Base-by-base conservation (phyloP, 2,329 filamentous ascomycete species). In the Microascus cirrosus region DNA sequence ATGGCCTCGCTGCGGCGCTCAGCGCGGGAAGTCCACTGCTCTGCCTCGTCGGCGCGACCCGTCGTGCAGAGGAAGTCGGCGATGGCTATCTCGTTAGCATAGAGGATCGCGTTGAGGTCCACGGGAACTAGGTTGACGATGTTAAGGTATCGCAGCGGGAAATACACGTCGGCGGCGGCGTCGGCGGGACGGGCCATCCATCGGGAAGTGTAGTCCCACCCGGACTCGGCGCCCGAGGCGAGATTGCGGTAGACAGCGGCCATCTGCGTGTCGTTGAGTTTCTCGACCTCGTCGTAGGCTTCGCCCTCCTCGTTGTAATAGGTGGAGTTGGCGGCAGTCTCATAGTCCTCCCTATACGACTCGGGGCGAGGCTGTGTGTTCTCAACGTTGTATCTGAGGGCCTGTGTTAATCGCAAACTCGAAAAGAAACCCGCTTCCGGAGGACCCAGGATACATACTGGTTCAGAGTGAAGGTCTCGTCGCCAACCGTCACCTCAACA, bases 291-390 rank as follows among this genome's bases (percentile, higher is more conserved):
- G 0, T 81, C 79, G 64, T 84, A 86, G 61, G 83, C 77, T 52
- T 79, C 78, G 25, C 83, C 84, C 1, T 78, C 77, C 4, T 69
- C 63, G 13, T 82, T 76, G 65, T 82, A 83, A 70, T 86, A 87
- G 0, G 83, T 85, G 32, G 69, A 63, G 65, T 87, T 88, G 65
- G 77, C 85, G n/a, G 82, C 84, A 0, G 82, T 85, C 34, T 77
- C 68, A 63, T 81, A 87, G 67, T 88, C 85, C 63, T 87, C 84
- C 25, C 77, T 74, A 68, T 80, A 88, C 0, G 83, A 86, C 67
- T 88, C 85, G 1, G 85, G 85, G 1, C 85, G 78, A 1, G 85
- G 85, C 63, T 85, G 79, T 1, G 78, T 86, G 67, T 87, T 87
- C 13, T 71, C 67, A 7, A 87, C 85, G 2, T 75, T 75, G 64